Percentiles rank a stretch among this genome's conserved stretches.
Evolutionary conservation across 1,139 yeast genomes (phyloP).

Genomic region (Suhomyces atakaporum): DNA sequence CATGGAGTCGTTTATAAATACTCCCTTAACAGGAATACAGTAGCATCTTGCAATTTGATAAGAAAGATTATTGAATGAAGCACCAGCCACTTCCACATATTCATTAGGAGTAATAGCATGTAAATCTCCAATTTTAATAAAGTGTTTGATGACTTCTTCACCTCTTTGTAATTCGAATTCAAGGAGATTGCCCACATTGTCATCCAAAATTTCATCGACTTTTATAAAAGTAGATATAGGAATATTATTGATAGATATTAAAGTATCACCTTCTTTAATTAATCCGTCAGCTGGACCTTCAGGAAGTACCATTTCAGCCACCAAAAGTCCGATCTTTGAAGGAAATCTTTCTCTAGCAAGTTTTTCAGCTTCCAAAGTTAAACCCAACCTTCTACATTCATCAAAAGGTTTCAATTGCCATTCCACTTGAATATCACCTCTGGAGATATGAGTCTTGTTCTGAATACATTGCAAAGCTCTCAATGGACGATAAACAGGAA

Average conservation of each 20-base stretch:
- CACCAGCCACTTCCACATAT: constrained; percentile 83
- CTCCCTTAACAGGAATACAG: constrained; percentile 84
- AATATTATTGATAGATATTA: constrained; percentile 70
- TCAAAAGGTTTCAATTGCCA: constrained; percentile 88
- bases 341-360: constrained; percentile 72
- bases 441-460: constrained; percentile 56
- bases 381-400: constrained; percentile 85
- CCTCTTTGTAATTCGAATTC: constrained; percentile 69
- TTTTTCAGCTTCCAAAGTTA: constrained; percentile 73
- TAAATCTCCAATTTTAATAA: constrained; percentile 66
- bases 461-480: constrained; percentile 81
- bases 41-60: constrained; percentile 87
- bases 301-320: constrained; percentile 81
- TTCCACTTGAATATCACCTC: constrained; percentile 82
- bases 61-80: constrained; percentile 78
- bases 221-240: constrained; percentile 70
- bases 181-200: constrained; percentile 60
- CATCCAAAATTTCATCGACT: constrained; percentile 84
- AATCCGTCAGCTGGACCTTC: constrained; percentile 81
- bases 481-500: constrained; percentile 80
- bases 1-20: constrained; percentile 73
- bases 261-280: constrained; percentile 83
- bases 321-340: constrained; percentile 74
- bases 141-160: constrained; percentile 56
- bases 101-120: constrained; percentile 82